Conservation (phyloP, 23 red algal genomes). For the Gracilaria domingensis region DNA sequence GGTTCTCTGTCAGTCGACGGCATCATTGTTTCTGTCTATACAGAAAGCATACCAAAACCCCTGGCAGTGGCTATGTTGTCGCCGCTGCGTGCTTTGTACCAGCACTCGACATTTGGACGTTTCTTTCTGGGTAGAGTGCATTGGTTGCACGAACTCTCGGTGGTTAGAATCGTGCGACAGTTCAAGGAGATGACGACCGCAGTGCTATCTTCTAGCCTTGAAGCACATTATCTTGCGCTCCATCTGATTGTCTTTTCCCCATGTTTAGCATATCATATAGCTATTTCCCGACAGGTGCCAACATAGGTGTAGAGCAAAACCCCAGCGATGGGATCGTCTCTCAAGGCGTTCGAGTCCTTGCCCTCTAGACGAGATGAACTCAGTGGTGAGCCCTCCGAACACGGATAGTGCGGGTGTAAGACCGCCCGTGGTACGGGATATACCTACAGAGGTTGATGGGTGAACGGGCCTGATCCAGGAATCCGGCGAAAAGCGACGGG, state of each 20-base stretch:
- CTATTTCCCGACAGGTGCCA: not conserved
- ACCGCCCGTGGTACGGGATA: too few relatives aligned
- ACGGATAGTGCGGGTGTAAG: too few relatives aligned
- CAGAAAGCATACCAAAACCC: constrained; percentile 25
- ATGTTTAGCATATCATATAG: not conserved
- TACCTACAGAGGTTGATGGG: too few relatives aligned
- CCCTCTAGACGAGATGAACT: too few relatives aligned
- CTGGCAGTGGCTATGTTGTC: constrained; percentile 20
- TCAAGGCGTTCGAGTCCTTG: too few relatives aligned
- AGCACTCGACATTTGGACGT: constrained; percentile 9
- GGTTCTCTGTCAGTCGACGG: constrained; percentile 31
- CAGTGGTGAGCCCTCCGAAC: too few relatives aligned
- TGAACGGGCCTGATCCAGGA: too few relatives aligned
- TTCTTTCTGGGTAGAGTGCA: not conserved
- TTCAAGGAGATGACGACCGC: not conserved
- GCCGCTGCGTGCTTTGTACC: constrained; percentile 35
- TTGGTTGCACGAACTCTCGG: constrained; percentile 36
- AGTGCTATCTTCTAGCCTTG: not conserved
- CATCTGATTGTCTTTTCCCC: not conserved
- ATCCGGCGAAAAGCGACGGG: too few relatives aligned
- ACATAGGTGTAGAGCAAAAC: too few relatives aligned
- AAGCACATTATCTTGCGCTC: not conserved
- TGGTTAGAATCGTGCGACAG: not conserved
- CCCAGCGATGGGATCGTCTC: too few relatives aligned
- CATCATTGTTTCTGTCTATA: constrained; percentile 44